Evolutionary conservation across 2,329 filamentous ascomycete species (phyloP).

Genomic region (Ceratocystis cubensis): DNA sequence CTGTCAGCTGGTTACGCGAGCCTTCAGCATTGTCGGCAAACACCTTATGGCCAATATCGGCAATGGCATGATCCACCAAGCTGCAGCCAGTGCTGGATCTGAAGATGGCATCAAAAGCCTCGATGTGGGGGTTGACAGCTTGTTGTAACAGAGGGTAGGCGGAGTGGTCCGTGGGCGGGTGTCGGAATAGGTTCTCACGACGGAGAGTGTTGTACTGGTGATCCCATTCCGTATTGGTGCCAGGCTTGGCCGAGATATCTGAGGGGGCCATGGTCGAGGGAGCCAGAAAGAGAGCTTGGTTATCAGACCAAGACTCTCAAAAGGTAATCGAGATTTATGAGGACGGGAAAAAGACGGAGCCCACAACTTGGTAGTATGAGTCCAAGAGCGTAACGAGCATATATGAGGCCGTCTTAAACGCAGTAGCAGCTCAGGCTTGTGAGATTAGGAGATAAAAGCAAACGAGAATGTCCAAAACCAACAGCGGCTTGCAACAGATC

Average conservation of each 20-base stretch:
- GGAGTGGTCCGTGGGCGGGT: slow-evolving; percentile 74
- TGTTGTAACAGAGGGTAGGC: slow-evolving; percentile 78
- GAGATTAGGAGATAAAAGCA: not conserved
- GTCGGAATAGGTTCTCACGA: slow-evolving; percentile 75
- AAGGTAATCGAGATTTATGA: not conserved
- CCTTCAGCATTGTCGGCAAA: slow-evolving; percentile 61
- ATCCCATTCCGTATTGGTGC: slow-evolving; percentile 63
- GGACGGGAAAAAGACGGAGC: not conserved
- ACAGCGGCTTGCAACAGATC: slow-evolving; percentile 3
- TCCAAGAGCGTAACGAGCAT: too few relatives aligned
- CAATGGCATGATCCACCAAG: slow-evolving; percentile 58
- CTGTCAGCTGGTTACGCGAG: slow-evolving; percentile 59
- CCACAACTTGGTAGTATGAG: too few relatives aligned
- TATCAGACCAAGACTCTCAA: slow-evolving; percentile 10
- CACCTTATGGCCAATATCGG: slow-evolving; percentile 79
- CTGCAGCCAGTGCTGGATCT: slow-evolving; percentile 15
- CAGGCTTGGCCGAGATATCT: slow-evolving; percentile 20
- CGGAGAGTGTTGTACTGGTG: slow-evolving; percentile 75
- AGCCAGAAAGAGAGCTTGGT: slow-evolving; percentile 14
- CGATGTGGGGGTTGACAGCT: slow-evolving; percentile 82
- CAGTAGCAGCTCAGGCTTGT: not conserved
- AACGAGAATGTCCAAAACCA: not conserved
- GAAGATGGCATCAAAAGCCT: slow-evolving; percentile 90
- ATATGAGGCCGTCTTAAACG: not conserved
- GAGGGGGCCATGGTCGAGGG: slow-evolving; percentile 17